phyloP scores from a whole-genome alignment of 495 filamentous ascomycete species.

The Friedmanniomyces endolithicus region DNA sequence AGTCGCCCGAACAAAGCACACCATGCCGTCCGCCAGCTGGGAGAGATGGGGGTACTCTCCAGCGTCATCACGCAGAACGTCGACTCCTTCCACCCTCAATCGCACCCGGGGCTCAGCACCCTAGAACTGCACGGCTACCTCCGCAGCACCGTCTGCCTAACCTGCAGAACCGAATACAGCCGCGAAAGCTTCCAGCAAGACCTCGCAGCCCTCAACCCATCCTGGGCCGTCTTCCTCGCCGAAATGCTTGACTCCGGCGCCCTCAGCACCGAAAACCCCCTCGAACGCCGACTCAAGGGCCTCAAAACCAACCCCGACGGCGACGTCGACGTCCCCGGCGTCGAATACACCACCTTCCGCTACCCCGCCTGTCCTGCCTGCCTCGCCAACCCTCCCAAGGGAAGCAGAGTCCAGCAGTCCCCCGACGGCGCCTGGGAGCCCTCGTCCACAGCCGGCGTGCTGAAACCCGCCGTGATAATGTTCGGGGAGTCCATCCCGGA shows the following conservation, averaged over 20 bases:
- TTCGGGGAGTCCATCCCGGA: slow-evolving; percentile 78
- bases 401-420: slow-evolving; percentile 57
- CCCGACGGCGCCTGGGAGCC: slow-evolving; percentile 65
- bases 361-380: slow-evolving; percentile 86
- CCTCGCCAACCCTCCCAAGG: slow-evolving; percentile 57
- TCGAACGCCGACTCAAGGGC: slow-evolving; percentile 52
- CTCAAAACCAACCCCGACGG: slow-evolving; percentile 85
- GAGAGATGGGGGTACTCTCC: slow-evolving; percentile 55
- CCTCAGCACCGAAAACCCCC: slow-evolving; percentile 62
- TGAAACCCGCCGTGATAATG: slow-evolving; percentile 90
- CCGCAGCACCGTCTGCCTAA: slow-evolving; percentile 66
- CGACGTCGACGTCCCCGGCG: slow-evolving; percentile 81
- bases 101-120: slow-evolving; percentile 63
- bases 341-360: slow-evolving; percentile 76
- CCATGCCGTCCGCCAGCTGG: slow-evolving; percentile 57
- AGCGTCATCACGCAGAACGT: slow-evolving; percentile 87
- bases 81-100: slow-evolving; percentile 74
- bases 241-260: slow-evolving; percentile 60
- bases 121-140: slow-evolving; percentile 87
- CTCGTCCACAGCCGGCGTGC: slow-evolving; percentile 58
- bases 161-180: slow-evolving; percentile 37
- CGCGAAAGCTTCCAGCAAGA: slow-evolving; percentile 62
- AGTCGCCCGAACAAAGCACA: slow-evolving; percentile 74
- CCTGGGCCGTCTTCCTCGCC: slow-evolving; percentile 67
- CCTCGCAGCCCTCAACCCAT: slow-evolving; percentile 69